Evolutionary conservation across 495 filamentous ascomycete genomes (phyloP).

Genomic region (Xylaria intraflava): DNA sequence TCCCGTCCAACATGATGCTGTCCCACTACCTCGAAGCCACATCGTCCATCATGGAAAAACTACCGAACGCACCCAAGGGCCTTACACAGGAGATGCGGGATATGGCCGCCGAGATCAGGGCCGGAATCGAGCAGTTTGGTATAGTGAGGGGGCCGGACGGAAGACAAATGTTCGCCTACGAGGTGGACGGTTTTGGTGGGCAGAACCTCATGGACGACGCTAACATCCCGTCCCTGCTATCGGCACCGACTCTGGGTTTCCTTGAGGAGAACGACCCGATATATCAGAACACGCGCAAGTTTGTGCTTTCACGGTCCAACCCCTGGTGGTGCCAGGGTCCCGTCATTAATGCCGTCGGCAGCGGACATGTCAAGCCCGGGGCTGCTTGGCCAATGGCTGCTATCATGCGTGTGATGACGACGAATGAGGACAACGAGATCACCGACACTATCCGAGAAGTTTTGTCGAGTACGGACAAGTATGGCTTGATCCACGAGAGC

Average conservation of each 20-base stretch:
- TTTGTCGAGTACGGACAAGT: slow-evolving; percentile 47
- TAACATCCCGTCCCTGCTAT: slow-evolving; percentile 52
- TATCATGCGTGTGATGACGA: slow-evolving; percentile 43
- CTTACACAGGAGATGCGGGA: slow-evolving; percentile 46
- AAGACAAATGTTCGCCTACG: slow-evolving; percentile 50
- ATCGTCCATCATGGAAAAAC: slow-evolving; percentile 45
- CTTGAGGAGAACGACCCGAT: slow-evolving; percentile 33
- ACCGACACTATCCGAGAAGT: slow-evolving; percentile 38
- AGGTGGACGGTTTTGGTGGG: slow-evolving; percentile 53
- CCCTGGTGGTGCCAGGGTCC: slow-evolving; percentile 54
- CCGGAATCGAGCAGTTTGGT: slow-evolving; percentile 46
- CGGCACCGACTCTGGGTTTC: slow-evolving; percentile 48
- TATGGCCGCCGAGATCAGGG: slow-evolving; percentile 44
- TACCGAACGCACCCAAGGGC: slow-evolving; percentile 38
- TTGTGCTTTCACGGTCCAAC: slow-evolving; percentile 45
- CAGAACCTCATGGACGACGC: slow-evolving; percentile 56
- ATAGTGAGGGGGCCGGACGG: slow-evolving; percentile 32
- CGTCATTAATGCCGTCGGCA: slow-evolving; percentile 48
- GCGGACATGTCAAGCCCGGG: slow-evolving; percentile 51
- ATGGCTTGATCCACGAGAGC: slow-evolving; percentile 57
- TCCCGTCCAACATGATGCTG: slow-evolving; percentile 63
- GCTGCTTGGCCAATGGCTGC: slow-evolving; percentile 54
- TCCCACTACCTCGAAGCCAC: slow-evolving; percentile 49
- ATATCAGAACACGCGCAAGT: slow-evolving; percentile 30
- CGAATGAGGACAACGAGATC: slow-evolving; percentile 44